Percentiles rank a stretch among this genome's conserved stretches.
Evolutionary conservation across 352 stramenopile species (phyloP).

Genomic region (Globisporangium canariense): DNA sequence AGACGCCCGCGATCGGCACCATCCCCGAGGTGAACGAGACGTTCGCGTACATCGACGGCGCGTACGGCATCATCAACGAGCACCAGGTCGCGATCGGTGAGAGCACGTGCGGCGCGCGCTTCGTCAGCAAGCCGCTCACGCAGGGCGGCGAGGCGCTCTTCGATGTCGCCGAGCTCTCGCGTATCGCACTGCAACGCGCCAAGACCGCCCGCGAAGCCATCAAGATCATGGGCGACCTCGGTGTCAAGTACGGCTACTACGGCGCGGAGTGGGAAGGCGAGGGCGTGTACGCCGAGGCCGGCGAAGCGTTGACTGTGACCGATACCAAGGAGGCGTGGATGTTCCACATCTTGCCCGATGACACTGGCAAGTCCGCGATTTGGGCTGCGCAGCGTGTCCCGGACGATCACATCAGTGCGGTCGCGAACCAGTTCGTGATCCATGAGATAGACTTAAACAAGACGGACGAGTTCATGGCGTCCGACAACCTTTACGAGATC

Average conservation of each 20-base stretch:
- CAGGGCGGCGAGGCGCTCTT: slow-evolving; percentile 86
- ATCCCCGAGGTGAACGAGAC: slow-evolving; percentile 66
- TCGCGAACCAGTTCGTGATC: slow-evolving; percentile 96
- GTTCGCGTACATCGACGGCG: slow-evolving; percentile 77
- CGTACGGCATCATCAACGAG: slow-evolving; percentile 84
- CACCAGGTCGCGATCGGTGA: slow-evolving; percentile 79
- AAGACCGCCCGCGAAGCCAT: slow-evolving; percentile 79
- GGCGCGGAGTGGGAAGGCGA: slow-evolving; percentile 80
- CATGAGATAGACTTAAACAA: slow-evolving; percentile 78
- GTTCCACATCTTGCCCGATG: slow-evolving; percentile 94
- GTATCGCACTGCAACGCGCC: slow-evolving; percentile 85
- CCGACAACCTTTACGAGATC: slow-evolving; percentile 83
- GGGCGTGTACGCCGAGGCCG: slow-evolving; percentile 61
- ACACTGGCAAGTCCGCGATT: slow-evolving; percentile 89
- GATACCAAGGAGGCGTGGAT: slow-evolving; percentile 93
- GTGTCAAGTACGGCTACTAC: slow-evolving; percentile 92
- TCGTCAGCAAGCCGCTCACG: slow-evolving; percentile 52
- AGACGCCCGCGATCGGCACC: slow-evolving; percentile 51
- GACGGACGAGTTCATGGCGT: slow-evolving; percentile 86
- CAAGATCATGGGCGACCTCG: slow-evolving; percentile 93
- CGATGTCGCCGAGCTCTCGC: slow-evolving; percentile 83
- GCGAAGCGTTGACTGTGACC: slow-evolving; percentile 89
- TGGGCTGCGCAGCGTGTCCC: slow-evolving; percentile 93
- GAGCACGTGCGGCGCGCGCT: slow-evolving; percentile 71
- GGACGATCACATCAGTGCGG: slow-evolving; percentile 74